phyloP scores from a whole-genome alignment of 371 early-diverging fungal genomes.

The Batrachochytrium dendrobatidis region DNA sequence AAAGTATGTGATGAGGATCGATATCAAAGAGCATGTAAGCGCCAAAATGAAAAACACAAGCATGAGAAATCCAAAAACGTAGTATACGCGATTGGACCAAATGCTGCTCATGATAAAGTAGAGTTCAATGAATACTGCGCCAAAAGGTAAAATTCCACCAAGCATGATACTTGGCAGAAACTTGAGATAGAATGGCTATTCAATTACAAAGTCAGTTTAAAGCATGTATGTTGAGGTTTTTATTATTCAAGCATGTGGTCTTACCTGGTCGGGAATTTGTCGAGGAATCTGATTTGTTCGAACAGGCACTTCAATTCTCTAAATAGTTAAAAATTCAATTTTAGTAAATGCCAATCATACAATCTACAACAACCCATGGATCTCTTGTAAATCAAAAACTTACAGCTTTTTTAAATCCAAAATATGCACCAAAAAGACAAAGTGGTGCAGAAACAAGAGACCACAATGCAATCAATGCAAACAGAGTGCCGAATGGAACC shows the following conservation, averaged over 20 bases:
- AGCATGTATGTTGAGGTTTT: too few species aligned
- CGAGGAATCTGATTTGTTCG: slow-evolving; percentile 91
- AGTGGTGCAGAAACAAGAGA: slow-evolving; percentile 81
- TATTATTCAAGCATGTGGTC: slow-evolving; percentile 1
- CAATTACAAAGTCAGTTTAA: slow-evolving; percentile 3
- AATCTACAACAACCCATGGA: background rate
- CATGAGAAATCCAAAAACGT: slow-evolving; percentile 82
- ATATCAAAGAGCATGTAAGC: slow-evolving; percentile 74
- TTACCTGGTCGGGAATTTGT: slow-evolving; percentile 69
- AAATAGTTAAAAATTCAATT: background rate
- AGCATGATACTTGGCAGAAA: slow-evolving; percentile 67
- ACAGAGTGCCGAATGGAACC: slow-evolving; percentile 84
- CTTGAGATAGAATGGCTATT: slow-evolving; percentile 57
- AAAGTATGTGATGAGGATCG: slow-evolving; percentile 87
- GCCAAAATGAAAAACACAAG: slow-evolving; percentile 71
- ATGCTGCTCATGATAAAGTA: slow-evolving; percentile 81
- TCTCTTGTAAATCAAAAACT: background rate
- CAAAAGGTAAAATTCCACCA: slow-evolving; percentile 84
- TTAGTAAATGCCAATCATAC: background rate
- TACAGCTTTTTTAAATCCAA: slow-evolving; percentile 77
- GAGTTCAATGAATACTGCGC: slow-evolving; percentile 78
- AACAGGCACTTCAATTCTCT: slow-evolving; percentile 70
- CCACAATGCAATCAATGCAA: slow-evolving; percentile 81
- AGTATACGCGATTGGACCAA: slow-evolving; percentile 78
- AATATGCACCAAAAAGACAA: slow-evolving; percentile 83